Conservation (phyloP, 2,329 filamentous ascomycete species). For the Sclerotinia glacialis region DNA sequence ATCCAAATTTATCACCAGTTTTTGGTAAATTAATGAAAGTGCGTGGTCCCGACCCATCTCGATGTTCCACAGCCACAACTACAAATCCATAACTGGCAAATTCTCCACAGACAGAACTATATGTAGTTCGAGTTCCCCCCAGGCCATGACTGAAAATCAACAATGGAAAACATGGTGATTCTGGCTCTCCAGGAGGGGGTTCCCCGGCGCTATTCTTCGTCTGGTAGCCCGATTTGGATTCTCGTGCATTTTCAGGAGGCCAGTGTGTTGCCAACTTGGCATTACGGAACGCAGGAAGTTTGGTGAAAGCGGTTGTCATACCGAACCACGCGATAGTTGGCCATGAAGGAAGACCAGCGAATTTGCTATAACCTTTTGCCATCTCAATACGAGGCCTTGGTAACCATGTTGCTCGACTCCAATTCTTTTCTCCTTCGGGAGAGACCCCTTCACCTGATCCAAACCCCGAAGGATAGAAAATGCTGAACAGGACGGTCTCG, state of each 20-base stretch:
- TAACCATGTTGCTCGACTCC: conserved; percentile 59
- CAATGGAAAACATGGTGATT: conserved; percentile 54
- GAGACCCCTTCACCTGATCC: conserved; percentile 42
- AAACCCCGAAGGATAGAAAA: conserved; percentile 62
- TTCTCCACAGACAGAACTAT: conserved; percentile 62
- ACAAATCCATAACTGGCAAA: conserved; percentile 65
- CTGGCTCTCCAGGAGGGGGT: conserved; percentile 41
- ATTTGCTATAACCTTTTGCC: conserved; percentile 61
- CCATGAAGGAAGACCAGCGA: conserved; percentile 51
- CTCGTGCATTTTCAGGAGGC: conserved; percentile 46
- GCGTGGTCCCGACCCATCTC: conserved; percentile 61
- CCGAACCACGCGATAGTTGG: conserved; percentile 45
- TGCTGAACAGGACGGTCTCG: conserved; percentile 59
- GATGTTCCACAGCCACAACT: conserved; percentile 62
- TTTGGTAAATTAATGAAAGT: conserved; percentile 57
- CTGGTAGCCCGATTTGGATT: conserved; percentile 40
- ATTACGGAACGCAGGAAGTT: conserved; percentile 62
- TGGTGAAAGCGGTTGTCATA: conserved; percentile 60
- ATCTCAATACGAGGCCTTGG: conserved; percentile 55
- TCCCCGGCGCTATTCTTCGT: conserved; percentile 44
- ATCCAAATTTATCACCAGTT: conserved; percentile 41
- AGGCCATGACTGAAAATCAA: conserved; percentile 66
- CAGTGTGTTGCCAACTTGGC: conserved; percentile 55
- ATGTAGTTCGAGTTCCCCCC: conserved; percentile 60
- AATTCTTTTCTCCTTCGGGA: conserved; percentile 44